A percentile compares a stretch with the other conserved stretches of the same genome.
Conservation (phyloP, 2,329 filamentous ascomycete genomes). For the Paecilomyces niveus region DNA sequence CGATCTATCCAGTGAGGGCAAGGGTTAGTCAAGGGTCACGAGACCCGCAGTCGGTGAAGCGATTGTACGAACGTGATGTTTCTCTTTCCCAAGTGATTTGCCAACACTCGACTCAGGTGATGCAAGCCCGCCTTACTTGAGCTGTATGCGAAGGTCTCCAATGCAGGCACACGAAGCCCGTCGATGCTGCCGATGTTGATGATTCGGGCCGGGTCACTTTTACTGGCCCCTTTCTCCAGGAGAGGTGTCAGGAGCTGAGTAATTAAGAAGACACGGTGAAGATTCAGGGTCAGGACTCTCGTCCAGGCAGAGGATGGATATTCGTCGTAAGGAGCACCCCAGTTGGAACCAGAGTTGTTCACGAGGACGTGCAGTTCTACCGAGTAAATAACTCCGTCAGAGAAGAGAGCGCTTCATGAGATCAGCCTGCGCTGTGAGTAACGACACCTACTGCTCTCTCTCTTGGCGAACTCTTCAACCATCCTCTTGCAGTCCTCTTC, state of each 20-base stretch:
- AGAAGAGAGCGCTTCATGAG: slow-evolving; percentile 31
- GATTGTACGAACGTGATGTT: slow-evolving; percentile 45
- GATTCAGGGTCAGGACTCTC: slow-evolving; percentile 49
- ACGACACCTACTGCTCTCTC: slow-evolving; percentile 51
- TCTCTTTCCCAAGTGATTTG: slow-evolving; percentile 44
- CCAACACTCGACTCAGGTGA: slow-evolving; percentile 46
- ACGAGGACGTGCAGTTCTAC: slow-evolving; percentile 42
- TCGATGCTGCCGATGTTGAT: slow-evolving; percentile 51
- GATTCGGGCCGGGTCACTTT: slow-evolving; percentile 39
- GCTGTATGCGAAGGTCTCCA: slow-evolving; percentile 48
- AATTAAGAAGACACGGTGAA: slow-evolving; percentile 47
- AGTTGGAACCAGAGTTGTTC: slow-evolving; percentile 49
- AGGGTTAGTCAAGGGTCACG: slow-evolving; percentile 34
- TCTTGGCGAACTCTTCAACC: slow-evolving; percentile 42
- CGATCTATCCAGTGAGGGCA: slow-evolving; percentile 41
- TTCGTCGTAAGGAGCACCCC: slow-evolving; percentile 51
- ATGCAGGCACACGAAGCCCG: slow-evolving; percentile 45
- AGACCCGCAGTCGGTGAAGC: background rate
- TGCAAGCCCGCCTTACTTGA: slow-evolving; percentile 49
- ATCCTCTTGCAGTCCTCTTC: slow-evolving; percentile 44
- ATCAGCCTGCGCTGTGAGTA: slow-evolving; percentile 56
- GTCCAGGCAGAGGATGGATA: slow-evolving; percentile 54
- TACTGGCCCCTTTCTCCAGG: slow-evolving; percentile 39
- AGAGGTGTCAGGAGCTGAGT: slow-evolving; percentile 42
- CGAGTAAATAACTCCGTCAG: slow-evolving; percentile 4